phyloP scores from a whole-genome alignment of 352 stramenopile genomes.

The Ochromonadaceae sp. region DNA sequence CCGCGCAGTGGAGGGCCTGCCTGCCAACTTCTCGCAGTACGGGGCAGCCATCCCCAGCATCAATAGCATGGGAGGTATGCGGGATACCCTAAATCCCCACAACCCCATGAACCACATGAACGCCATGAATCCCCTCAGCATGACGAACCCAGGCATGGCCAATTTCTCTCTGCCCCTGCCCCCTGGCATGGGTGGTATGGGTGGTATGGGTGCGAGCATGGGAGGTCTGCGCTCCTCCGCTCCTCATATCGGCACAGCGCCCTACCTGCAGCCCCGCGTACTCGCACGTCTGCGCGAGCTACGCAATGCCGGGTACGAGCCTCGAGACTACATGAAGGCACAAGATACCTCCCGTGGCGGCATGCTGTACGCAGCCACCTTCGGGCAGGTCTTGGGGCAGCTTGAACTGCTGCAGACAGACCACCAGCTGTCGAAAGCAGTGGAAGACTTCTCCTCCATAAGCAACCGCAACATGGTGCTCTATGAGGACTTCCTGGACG shows the following conservation, averaged over 20 bases:
- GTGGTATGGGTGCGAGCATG: too few species aligned
- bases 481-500: background rate
- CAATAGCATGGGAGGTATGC: too few species aligned
- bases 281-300: background rate
- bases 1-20: background rate
- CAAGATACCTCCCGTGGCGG: background rate
- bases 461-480: background rate
- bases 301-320: background rate
- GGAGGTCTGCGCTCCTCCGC: too few species aligned
- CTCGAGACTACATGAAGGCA: background rate
- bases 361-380: background rate
- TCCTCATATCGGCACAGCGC: too few species aligned
- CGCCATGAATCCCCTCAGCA: too few species aligned
- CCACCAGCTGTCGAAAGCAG: background rate
- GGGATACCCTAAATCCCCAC: too few species aligned
- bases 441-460: slow-evolving; percentile 1
- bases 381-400: background rate
- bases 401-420: slow-evolving; percentile 2
- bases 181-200: too few species aligned
- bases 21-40: too few species aligned
- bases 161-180: too few species aligned
- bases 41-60: too few species aligned
- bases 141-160: too few species aligned
- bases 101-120: too few species aligned
- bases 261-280: background rate